Percentiles rank a stretch among this genome's conserved stretches.
Evolutionary conservation across 768 basidiomycete species (phyloP).

Genomic region (Coprinopsis strossmayeri): DNA sequence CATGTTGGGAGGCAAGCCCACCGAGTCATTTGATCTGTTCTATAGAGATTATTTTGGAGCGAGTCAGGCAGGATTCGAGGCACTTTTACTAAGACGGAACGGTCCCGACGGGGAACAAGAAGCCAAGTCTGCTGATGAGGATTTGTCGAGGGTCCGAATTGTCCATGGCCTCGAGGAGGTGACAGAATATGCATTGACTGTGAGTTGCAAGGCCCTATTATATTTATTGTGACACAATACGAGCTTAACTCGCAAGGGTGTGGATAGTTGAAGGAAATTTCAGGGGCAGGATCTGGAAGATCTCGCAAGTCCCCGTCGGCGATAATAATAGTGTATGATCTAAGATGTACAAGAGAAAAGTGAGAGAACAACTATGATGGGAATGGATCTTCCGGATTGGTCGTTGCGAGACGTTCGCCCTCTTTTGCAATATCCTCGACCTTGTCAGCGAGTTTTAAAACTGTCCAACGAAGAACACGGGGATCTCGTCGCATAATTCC

Average conservation of each 20-base stretch:
- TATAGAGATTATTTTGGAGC: slow-evolving; percentile 66
- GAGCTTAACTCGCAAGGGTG: too few species aligned
- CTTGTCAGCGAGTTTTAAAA: slow-evolving; percentile 70
- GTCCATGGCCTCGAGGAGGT: slow-evolving; percentile 25
- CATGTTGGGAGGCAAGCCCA: too few species aligned
- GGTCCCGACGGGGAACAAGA: slow-evolving; percentile 42
- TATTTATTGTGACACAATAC: too few species aligned
- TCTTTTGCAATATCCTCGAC: slow-evolving; percentile 59
- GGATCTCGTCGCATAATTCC: slow-evolving; percentile 70
- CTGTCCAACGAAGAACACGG: slow-evolving; percentile 76
- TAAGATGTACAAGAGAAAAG: neutral
- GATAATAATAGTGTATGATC: slow-evolving; percentile 1
- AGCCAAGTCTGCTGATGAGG: slow-evolving; percentile 35
- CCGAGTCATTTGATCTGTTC: neutral
- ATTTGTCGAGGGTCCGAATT: slow-evolving; percentile 28
- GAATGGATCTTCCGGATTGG: too few species aligned
- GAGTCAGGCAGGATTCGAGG: slow-evolving; percentile 42
- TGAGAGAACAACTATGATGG: neutral
- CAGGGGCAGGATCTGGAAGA: too few species aligned
- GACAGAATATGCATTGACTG: too few species aligned
- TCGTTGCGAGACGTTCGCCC: slow-evolving; percentile 34
- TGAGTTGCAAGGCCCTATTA: too few species aligned
- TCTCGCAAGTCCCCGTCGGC: too few species aligned
- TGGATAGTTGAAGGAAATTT: too few species aligned
- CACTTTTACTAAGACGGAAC: slow-evolving; percentile 49